Evolutionary conservation across 106 monocot species (phyloP), one percentile per base, ranked within the genome.

Genomic region (Dendrobium nobile): DNA sequence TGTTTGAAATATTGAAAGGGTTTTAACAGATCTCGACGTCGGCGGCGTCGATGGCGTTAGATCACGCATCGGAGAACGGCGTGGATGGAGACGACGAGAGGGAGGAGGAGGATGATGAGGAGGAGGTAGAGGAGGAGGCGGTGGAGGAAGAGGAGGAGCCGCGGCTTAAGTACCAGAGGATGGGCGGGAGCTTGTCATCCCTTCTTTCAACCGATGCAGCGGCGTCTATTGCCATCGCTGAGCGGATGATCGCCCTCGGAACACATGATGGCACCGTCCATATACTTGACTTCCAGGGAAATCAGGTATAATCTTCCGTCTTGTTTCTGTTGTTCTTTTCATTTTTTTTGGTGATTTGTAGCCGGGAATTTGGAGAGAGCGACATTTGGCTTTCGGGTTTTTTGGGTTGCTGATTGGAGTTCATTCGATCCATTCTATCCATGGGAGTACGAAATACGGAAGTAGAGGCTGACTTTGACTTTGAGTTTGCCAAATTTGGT

Each of bases 281-380:
- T 79, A 97, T 97, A 79, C 97, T 97, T 43, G 97, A 97, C 84
- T 97, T 97, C 81, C 97, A 92, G 86, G 97, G 97, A 27, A 97
- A 97, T 88, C 97, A 97, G 94, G 94, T 96, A 9, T 2, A 13
- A 9, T 43, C 72, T 40, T 8, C 7, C 45, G 2, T 58, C 41
- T 79, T 78, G 6, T 20, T 41, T 15, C 24, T 77, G 44, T 22
- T 64, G 20, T 73, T 79, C 55, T 74, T 19, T 65, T 75, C 27
- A 43, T 5, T 31, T 61, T 61, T 51, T 45, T 82, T 67, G 54
- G 44, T 43, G 43, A 75, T 42, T 75, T n/a, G 19, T 17, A 3
- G 74, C 43, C 20, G 16, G 74, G 74, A 19, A 43, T 75, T 16
- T 43, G 74, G 19, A 8, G 33, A 73, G 40, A 9, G 22, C 26